Conservation (phyloP, 257 asterid genomes). For the Solanum verrucosum region DNA sequence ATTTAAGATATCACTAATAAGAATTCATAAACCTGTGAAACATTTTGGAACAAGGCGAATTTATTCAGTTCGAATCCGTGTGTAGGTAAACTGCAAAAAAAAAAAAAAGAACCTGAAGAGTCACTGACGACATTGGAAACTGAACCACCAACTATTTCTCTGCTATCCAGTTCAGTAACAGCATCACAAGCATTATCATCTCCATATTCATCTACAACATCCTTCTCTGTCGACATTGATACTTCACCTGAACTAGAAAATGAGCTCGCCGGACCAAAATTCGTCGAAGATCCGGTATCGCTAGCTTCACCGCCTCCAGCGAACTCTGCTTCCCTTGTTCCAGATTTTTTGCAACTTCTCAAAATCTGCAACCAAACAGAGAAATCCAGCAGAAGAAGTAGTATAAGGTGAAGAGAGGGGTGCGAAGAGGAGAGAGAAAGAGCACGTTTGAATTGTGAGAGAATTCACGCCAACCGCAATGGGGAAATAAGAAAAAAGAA, state of each 20-base stretch:
- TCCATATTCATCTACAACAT: slow-evolving; percentile 13
- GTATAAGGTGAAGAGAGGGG: not conserved
- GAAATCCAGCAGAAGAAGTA: not conserved
- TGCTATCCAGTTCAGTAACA: not conserved
- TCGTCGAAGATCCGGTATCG: slow-evolving; percentile 25
- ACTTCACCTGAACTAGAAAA: slow-evolving; percentile 42
- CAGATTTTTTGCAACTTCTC: not conserved
- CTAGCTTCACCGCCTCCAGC: slow-evolving; percentile 22
- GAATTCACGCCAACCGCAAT: not conserved
- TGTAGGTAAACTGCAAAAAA: not conserved
- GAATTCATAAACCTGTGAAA: not conserved
- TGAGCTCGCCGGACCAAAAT: slow-evolving; percentile 20
- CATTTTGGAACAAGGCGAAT: not conserved
- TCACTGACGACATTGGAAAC: not conserved
- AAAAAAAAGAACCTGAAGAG: slow-evolving; percentile 41
- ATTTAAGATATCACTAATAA: not conserved
- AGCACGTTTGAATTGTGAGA: slow-evolving; percentile 1
- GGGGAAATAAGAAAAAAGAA: not conserved
- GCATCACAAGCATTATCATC: slow-evolving; percentile 4
- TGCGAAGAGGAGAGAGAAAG: not conserved
- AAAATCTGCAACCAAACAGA: not conserved
- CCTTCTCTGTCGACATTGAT: slow-evolving; percentile 33
- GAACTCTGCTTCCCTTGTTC: slow-evolving; percentile 1
- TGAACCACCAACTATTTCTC: not conserved
- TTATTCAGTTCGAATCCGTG: not conserved